These are phyloP conservation scores for Fusarium xylarioides DNA, from an alignment of 2,329 filamentous ascomycete species.

Conservation along the genomic window DNA sequence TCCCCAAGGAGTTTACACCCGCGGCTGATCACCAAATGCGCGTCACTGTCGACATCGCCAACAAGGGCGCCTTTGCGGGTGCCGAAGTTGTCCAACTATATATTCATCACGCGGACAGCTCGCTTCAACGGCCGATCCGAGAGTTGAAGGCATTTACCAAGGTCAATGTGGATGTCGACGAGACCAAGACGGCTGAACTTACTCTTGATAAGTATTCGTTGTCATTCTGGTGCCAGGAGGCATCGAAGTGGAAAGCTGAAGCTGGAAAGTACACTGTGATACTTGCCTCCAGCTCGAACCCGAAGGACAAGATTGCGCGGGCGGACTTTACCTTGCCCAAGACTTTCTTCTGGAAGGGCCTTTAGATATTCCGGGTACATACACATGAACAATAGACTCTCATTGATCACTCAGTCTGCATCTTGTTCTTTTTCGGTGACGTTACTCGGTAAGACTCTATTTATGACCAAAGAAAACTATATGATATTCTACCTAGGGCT, in stretches of 20 bases:
- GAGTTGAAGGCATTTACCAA: constrained; percentile 31
- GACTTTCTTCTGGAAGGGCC: constrained; percentile 25
- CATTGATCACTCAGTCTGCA: neutral
- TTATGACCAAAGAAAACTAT: neutral
- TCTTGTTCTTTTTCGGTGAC: fast-evolving
- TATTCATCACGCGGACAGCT: constrained; percentile 17
- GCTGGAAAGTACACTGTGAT: constrained; percentile 30
- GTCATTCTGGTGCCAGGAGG: constrained; percentile 32
- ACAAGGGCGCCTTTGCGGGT: constrained; percentile 8
- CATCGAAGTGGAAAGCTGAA: constrained; percentile 29
- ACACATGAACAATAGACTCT: neutral
- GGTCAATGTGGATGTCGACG: neutral
- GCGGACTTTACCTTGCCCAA: constrained; percentile 1
- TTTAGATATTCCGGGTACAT: neutral
- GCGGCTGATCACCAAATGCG: constrained; percentile 8
- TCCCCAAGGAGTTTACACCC: neutral
- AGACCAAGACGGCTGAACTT: neutral
- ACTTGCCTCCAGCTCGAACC: constrained; percentile 31
- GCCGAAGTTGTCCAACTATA: constrained; percentile 33
- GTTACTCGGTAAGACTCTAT: no score
- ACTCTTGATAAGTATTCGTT: constrained; percentile 30
- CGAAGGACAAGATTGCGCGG: constrained; percentile 19
- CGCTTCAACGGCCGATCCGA: constrained; percentile 21
- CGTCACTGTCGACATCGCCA: constrained; percentile 21
- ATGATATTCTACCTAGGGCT: constrained; percentile 12